A percentile compares a stretch with the other conserved stretches of the same genome.
Evolutionary conservation across 2,329 filamentous ascomycete genomes (phyloP).

Genomic region (Apiospora arundinis): DNA sequence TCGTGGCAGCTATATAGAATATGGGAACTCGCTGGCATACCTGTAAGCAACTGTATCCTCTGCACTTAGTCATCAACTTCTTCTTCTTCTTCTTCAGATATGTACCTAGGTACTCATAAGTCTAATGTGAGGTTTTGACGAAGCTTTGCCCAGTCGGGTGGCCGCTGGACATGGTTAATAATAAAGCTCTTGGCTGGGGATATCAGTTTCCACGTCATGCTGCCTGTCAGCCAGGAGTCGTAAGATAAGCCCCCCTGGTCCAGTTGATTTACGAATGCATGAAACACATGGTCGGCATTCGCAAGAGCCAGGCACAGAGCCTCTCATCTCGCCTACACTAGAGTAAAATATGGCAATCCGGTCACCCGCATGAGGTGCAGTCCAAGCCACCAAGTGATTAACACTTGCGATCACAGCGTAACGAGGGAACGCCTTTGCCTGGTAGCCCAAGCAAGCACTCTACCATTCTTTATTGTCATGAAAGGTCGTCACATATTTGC

Average conservation of each 20-base stretch:
- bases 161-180: too few relatives aligned
- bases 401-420: background rate
- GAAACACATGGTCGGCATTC: background rate
- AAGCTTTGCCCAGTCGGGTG: too few relatives aligned
- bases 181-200: too few relatives aligned
- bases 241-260: background rate
- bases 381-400: background rate
- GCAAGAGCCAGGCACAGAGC: background rate
- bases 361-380: background rate
- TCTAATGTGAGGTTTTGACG: too few relatives aligned
- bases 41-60: too few relatives aligned
- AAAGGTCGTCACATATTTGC: background rate
- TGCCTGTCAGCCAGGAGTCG: background rate
- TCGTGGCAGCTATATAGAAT: background rate
- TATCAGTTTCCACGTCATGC: background rate
- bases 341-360: background rate
- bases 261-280: background rate
- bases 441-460: background rate
- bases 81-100: too few relatives aligned
- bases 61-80: too few relatives aligned
- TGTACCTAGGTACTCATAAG: too few relatives aligned
- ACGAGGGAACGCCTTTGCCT: background rate
- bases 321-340: conserved; percentile 1
- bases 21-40: background rate
- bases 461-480: background rate